Conservation (phyloP, 805 yeast species). For the Wickerhamiella galacta region DNA sequence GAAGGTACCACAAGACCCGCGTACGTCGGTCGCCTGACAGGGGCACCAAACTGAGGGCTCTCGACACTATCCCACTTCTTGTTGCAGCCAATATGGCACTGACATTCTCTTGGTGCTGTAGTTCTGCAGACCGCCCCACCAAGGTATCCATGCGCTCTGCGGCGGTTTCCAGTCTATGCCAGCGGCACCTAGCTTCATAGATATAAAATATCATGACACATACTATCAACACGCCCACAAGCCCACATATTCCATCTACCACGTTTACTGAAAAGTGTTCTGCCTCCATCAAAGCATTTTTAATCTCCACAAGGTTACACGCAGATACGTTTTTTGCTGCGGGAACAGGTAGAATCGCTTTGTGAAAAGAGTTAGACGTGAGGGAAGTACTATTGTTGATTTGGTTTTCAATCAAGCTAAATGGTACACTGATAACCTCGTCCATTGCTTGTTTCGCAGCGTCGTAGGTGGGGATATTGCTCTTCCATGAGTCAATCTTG, state of each 20-base stretch:
- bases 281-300: constrained; percentile 1
- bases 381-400: constrained; percentile 15
- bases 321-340: background rate
- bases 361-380: background rate
- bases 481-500: constrained; percentile 35
- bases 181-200: constrained; percentile 5
- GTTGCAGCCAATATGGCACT: constrained; percentile 3
- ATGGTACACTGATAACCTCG: constrained; percentile 40
- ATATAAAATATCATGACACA: constrained; percentile 3
- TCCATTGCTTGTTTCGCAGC: constrained; percentile 45
- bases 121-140: constrained; percentile 2
- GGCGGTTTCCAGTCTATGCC: constrained; percentile 6
- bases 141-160: constrained; percentile 3
- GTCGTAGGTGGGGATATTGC: constrained; percentile 47
- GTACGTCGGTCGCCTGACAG: background rate
- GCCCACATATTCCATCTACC: constrained; percentile 3
- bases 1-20: constrained; percentile 29
- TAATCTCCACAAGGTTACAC: constrained; percentile 5
- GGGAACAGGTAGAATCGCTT: background rate
- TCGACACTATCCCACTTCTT: background rate
- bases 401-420: constrained; percentile 29
- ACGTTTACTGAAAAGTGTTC: background rate
- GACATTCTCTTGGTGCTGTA: constrained; percentile 3
- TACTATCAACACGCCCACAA: constrained; percentile 6
- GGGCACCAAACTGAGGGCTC: background rate